These are phyloP conservation scores for Emergomyces pasteurianus DNA, from an alignment of 2,329 filamentous ascomycete genomes.

Conservation along the genomic window DNA sequence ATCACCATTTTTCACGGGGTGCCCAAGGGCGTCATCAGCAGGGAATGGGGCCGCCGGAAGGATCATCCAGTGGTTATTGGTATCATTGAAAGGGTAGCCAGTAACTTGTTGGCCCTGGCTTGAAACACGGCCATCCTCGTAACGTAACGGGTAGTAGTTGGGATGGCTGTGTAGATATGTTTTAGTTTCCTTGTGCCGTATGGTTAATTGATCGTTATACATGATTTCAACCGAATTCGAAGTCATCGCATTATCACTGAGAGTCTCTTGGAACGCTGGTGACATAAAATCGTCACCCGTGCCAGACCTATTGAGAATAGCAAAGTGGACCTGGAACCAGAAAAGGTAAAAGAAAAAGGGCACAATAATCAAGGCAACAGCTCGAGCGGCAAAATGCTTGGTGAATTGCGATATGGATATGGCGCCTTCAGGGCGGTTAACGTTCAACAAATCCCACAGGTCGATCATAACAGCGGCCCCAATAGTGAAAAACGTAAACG, in stretches of 20 bases:
- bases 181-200: slow-evolving; percentile 96
- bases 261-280: slow-evolving; percentile 92
- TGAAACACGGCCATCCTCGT: slow-evolving; percentile 93
- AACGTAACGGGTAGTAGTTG: slow-evolving; percentile 81
- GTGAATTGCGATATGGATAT: slow-evolving; percentile 66
- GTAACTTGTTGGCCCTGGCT: slow-evolving; percentile 97
- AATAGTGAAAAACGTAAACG: slow-evolving; percentile 94
- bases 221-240: slow-evolving; percentile 75
- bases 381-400: slow-evolving; percentile 81
- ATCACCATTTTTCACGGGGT: slow-evolving; percentile 69
- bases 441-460: slow-evolving; percentile 84
- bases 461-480: slow-evolving; percentile 89
- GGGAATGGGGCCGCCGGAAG: slow-evolving; percentile 49
- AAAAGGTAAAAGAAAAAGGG: slow-evolving; percentile 98
- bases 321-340: slow-evolving; percentile 99
- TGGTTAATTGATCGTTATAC: slow-evolving; percentile 77
- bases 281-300: slow-evolving; percentile 99
- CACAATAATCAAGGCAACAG: slow-evolving; percentile 74
- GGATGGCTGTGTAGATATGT: slow-evolving; percentile 88
- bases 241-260: slow-evolving; percentile 89
- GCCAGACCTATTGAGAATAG: slow-evolving; percentile 74
- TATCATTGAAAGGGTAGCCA: slow-evolving; percentile 95
- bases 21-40: slow-evolving; percentile 47
- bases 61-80: slow-evolving; percentile 97
- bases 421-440: slow-evolving; percentile 73